These are phyloP conservation scores for Bassia scoparia DNA, from an alignment of 148 eudicot genomes.

Conservation along the genomic window DNA sequence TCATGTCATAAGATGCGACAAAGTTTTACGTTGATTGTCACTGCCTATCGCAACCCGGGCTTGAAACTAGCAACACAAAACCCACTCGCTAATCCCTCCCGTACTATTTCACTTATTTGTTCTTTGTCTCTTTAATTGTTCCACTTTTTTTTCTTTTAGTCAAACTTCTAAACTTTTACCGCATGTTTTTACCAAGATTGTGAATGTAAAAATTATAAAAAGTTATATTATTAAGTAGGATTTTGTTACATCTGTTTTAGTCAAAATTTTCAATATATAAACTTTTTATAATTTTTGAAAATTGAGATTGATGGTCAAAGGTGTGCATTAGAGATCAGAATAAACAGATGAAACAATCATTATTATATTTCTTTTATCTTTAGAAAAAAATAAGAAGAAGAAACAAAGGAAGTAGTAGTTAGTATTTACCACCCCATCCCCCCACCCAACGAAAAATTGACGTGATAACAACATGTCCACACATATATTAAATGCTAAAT, in stretches of 20 bases:
- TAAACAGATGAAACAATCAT: not conserved
- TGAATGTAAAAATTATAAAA: not conserved
- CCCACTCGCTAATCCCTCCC: too few species aligned
- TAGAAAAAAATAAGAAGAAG: too few species aligned
- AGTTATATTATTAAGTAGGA: not conserved
- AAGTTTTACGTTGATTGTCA: too few species aligned
- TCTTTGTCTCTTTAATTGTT: too few species aligned
- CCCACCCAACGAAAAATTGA: not conserved
- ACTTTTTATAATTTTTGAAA: not conserved
- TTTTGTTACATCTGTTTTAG: not conserved
- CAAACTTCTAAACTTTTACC: too few species aligned
- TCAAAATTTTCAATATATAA: too few species aligned
- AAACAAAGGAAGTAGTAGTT: not conserved
- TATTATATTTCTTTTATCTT: too few species aligned
- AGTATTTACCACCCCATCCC: not conserved
- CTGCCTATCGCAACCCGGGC: too few species aligned
- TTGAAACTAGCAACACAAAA: too few species aligned
- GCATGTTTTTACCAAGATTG: not conserved
- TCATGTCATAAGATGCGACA: too few species aligned
- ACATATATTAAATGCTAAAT: not conserved
- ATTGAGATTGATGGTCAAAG: not conserved
- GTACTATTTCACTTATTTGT: too few species aligned
- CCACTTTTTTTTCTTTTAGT: too few species aligned
- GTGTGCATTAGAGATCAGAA: not conserved
- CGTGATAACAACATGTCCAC: not conserved